Conservation (phyloP, 208 protist genomes). For the Dictyostelium gargantuum region DNA sequence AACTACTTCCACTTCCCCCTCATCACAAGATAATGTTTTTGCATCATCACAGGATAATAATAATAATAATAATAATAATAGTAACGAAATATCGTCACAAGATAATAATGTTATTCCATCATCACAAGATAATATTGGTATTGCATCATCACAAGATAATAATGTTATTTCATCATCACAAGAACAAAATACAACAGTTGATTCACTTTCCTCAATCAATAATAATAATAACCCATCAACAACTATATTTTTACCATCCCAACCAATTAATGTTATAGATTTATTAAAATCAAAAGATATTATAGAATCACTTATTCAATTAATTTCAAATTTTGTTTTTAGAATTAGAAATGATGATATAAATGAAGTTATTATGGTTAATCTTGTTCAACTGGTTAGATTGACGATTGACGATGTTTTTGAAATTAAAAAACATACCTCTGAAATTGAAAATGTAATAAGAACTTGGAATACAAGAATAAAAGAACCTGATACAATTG, state of each 20-base stretch:
- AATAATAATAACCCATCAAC: background rate
- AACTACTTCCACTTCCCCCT: too few relatives aligned
- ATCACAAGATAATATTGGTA: background rate
- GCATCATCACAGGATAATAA: background rate
- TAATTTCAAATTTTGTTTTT: background rate
- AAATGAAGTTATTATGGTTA: background rate
- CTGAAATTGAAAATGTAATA: background rate
- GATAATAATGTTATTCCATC: background rate
- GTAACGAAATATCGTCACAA: background rate
- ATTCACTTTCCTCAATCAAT: background rate
- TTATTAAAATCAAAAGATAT: background rate
- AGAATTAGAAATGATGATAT: slow-evolving; percentile 10
- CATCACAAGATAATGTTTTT: too few relatives aligned
- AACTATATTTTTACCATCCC: background rate
- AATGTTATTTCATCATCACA: background rate
- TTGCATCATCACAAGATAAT: background rate
- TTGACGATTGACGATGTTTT: background rate
- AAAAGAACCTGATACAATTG: slow-evolving; percentile 13
- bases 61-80: background rate
- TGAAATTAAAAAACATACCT: background rate
- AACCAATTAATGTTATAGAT: background rate
- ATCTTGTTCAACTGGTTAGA: background rate
- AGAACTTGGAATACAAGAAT: background rate
- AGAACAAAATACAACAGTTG: background rate
- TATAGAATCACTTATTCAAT: background rate